Conservation (phyloP, 208 protist genomes). For the Leishmania turanica region DNA sequence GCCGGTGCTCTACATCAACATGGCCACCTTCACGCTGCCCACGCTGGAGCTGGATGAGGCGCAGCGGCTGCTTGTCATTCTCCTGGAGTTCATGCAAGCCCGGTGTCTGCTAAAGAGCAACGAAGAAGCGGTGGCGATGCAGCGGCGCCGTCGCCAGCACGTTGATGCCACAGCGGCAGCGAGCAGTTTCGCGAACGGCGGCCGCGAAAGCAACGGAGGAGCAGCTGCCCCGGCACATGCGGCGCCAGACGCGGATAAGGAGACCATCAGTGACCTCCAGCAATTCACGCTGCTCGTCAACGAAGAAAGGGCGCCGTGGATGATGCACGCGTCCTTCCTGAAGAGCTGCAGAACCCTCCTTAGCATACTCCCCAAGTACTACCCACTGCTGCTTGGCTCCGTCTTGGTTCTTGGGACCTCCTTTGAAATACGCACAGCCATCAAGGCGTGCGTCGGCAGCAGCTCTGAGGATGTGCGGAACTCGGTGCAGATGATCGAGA, state of each 20-base stretch:
- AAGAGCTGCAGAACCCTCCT: constrained; percentile 37
- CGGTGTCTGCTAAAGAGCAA: constrained; percentile 41
- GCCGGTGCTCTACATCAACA: constrained; percentile 60
- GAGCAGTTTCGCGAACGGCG: neutral
- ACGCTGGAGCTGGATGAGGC: constrained; percentile 51
- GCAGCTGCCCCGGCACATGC: neutral
- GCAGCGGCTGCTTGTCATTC: constrained; percentile 55
- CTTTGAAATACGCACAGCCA: constrained; percentile 48
- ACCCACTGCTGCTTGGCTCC: constrained; percentile 60
- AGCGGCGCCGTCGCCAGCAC: constrained; percentile 5
- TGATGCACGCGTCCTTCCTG: constrained; percentile 39
- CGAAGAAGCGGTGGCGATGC: constrained; percentile 24
- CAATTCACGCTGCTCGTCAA: constrained; percentile 74
- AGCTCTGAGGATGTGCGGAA: constrained; percentile 32
- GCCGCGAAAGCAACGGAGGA: neutral
- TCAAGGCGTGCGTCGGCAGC: constrained; percentile 47
- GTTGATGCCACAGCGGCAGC: neutral
- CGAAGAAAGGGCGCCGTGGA: constrained; percentile 50
- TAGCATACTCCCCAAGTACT: constrained; percentile 74
- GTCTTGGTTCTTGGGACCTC: constrained; percentile 59
- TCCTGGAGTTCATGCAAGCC: constrained; percentile 80
- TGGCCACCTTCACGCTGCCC: constrained; percentile 36
- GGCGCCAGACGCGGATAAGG: constrained; percentile 14
- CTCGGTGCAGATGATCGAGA: constrained; percentile 60
- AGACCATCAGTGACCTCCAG: constrained; percentile 30